These are phyloP conservation scores for Gossypium australe DNA, from an alignment of 345 rosid genomes.

Conservation along the genomic window DNA sequence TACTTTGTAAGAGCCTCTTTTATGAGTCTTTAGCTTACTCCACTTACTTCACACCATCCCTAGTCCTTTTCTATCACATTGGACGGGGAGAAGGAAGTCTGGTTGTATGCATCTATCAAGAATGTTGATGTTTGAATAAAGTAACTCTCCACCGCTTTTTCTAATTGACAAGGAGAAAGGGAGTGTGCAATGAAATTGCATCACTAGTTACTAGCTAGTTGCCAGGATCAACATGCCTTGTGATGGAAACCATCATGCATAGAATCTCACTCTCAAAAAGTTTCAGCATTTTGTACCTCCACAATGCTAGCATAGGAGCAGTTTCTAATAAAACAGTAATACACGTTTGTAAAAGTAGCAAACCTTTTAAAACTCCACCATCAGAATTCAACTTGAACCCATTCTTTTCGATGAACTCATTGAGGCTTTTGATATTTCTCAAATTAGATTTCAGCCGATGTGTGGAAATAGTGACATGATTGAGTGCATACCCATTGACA, in stretches of 20 bases:
- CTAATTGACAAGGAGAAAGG: neutral
- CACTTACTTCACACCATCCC: neutral
- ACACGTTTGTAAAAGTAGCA: constrained; percentile 13
- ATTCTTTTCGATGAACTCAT: constrained; percentile 51
- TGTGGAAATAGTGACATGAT: constrained; percentile 78
- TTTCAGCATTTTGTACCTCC: neutral
- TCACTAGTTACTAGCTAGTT: neutral
- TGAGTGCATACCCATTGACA: constrained; percentile 79
- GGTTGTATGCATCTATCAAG: neutral
- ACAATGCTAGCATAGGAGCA: neutral
- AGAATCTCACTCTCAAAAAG: neutral
- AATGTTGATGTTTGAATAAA: neutral
- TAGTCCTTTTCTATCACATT: neutral
- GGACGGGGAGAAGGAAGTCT: neutral
- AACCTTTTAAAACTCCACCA: constrained; percentile 87
- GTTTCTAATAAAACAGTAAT: neutral
- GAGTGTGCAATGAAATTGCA: neutral
- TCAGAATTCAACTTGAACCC: constrained; percentile 76
- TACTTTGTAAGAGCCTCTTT: neutral
- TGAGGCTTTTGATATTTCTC: constrained; percentile 47
- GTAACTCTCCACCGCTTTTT: neutral
- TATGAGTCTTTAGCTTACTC: constrained; percentile 1
- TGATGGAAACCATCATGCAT: neutral
- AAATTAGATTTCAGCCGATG: constrained; percentile 68
- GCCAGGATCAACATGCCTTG: neutral